Evolutionary conservation across 2,329 filamentous ascomycete genomes (phyloP), one percentile per base, ranked within the genome.

Genomic region (Ascochyta rabiei): DNA sequence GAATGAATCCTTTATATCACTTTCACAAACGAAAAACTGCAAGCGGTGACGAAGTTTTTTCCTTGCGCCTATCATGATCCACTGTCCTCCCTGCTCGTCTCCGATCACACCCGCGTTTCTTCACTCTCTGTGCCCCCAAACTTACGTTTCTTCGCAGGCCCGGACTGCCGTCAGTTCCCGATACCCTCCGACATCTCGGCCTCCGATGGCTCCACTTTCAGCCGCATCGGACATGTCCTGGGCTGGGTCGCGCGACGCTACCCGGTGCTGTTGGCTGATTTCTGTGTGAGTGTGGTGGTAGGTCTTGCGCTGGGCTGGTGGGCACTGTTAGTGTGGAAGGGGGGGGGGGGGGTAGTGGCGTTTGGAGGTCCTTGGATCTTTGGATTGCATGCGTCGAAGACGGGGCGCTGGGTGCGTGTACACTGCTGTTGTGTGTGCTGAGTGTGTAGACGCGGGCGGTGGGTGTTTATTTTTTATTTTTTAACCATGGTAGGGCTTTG

Each of bases 21-120:
- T 12, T 12, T 54, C 34, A 34, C 44, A 38, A 30, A 19, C 28
- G 45, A n/a, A n/a, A n/a, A n/a, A 28, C 40, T 40, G 34, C 45
- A 34, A 44, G 40, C 51, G 51, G 51, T 54, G 40, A 45, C 45
- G 19, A 44, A 19, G 15, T 54, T 54, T 54, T 9, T 8, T 31
- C 34, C 38, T 43, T 37, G 37, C 24, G 30, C n/a, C 21, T 23
- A 6, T 18, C 33, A 44, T 44, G 51, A 48, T 48, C 51, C 51
- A 54, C 51, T 40, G 4, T 13, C 41, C 51, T 40, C 28, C 23
- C 31, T 39, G 19, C 6, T 23, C 9, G 19, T 13, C 19, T 12
- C 51, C 45, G 51, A 10, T 23, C 16, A 24, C 3, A 16, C 34
- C 51, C 51, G 51, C 44, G 7, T 30, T 44, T 48, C 44, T 48